These are phyloP conservation scores for Magnolia kwangsiensis DNA, from an alignment of 164 flowering plant genomes.

Conservation along the genomic window DNA sequence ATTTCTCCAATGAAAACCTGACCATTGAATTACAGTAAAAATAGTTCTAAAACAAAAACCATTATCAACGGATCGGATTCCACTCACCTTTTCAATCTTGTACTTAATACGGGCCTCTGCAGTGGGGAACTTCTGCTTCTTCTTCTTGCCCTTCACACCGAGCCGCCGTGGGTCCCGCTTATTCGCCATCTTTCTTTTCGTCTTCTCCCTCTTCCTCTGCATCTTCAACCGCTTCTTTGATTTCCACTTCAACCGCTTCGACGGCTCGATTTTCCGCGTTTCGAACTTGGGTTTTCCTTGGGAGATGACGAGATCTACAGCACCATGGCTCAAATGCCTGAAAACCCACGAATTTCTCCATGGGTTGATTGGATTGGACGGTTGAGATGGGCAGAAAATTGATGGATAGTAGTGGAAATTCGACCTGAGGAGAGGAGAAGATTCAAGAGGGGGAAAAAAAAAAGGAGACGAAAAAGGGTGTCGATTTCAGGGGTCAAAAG, in stretches of 20 bases:
- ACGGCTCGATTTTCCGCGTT: conserved; percentile 61
- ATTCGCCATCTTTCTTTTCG: conserved; percentile 68
- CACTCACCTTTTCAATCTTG: conserved; percentile 72
- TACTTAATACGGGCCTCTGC: conserved; percentile 66
- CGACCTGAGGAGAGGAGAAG: conserved; percentile 18
- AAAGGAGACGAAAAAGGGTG: not conserved
- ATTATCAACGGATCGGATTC: not conserved
- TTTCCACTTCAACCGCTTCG: conserved; percentile 69
- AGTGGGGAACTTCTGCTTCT: conserved; percentile 56
- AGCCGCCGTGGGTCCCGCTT: conserved; percentile 73
- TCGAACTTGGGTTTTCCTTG: conserved; percentile 78
- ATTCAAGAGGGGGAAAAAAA: not conserved
- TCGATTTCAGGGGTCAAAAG: not conserved
- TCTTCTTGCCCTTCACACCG: conserved; percentile 57
- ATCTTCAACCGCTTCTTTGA: conserved; percentile 72
- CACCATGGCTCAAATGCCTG: conserved; percentile 27
- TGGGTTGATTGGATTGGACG: conserved; percentile 3
- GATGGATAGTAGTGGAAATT: conserved; percentile 7
- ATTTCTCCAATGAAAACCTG: not conserved
- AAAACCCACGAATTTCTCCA: conserved; percentile 31
- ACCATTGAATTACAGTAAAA: not conserved
- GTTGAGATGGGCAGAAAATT: not conserved
- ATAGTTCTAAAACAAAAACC: not conserved
- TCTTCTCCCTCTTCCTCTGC: conserved; percentile 68
- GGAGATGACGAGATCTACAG: conserved; percentile 59